A percentile compares a stretch with the other conserved stretches of the same genome.
Evolutionary conservation across 2,329 filamentous ascomycete species (phyloP).

Genomic region (Orbilia blumenaviensis): DNA sequence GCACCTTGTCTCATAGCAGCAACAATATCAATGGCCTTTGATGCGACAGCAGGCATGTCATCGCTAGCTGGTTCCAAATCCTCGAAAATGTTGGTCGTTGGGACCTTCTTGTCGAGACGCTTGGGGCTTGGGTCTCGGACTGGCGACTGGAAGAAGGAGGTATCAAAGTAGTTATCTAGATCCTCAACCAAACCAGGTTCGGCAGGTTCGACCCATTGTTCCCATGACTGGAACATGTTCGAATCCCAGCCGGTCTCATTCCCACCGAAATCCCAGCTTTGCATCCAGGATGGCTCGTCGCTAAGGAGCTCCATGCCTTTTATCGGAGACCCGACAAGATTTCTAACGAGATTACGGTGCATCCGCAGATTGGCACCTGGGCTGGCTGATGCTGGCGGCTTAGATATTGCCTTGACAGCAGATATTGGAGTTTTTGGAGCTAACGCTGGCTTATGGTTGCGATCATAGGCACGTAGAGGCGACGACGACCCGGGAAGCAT

Average conservation of each 20-base stretch:
- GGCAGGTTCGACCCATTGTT: constrained; percentile 48
- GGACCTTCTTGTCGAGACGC: constrained; percentile 35
- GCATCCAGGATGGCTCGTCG: constrained; percentile 52
- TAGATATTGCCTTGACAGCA: constrained; percentile 63
- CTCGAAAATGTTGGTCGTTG: constrained; percentile 44
- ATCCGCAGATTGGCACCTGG: constrained; percentile 91
- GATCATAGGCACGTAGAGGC: constrained; percentile 70
- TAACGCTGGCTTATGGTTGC: constrained; percentile 67
- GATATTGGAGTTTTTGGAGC: constrained; percentile 80
- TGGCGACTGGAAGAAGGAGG: constrained; percentile 49
- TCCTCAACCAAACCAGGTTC: constrained; percentile 45
- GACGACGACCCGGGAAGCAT: constrained; percentile 69
- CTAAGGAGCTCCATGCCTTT: constrained; percentile 58
- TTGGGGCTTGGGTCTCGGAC: constrained; percentile 50
- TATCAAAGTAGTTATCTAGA: constrained; percentile 52
- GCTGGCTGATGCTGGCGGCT: constrained; percentile 79
- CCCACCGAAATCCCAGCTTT: constrained; percentile 44
- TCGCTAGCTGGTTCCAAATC: constrained; percentile 50
- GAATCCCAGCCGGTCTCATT: constrained; percentile 32
- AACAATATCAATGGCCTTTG: constrained; percentile 49
- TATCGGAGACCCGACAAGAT: constrained; percentile 81
- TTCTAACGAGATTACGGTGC: constrained; percentile 82
- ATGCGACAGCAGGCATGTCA: constrained; percentile 51
- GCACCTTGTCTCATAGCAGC: constrained; percentile 51
- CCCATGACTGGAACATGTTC: constrained; percentile 39